Base-by-base conservation (phyloP, 192 early-diverging fungal genomes). In the Entomortierella lignicola region DNA sequence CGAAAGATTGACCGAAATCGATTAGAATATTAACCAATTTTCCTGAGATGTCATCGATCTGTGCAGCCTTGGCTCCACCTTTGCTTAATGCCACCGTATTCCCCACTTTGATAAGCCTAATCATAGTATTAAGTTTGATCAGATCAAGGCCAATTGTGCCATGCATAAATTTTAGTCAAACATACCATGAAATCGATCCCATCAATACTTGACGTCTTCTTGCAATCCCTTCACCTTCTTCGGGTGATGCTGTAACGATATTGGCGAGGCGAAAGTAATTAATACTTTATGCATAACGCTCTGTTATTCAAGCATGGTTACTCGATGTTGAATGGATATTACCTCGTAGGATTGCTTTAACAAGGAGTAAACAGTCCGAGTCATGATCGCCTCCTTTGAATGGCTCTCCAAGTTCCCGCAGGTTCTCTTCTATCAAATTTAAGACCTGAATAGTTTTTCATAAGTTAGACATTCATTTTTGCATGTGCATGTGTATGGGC, bases 181-280 rank as follows among this genome's bases (percentile, higher is more conserved):
- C 60, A 27, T 66, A 79, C 75, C 75, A 79, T 47, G 44, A 27
- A 18, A 79, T 41, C 7, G 67, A 58, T 41, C 67, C 75, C 26
- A 69, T 79, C 31, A 79, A 27, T 12, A 79, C 75, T 20, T 79
- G 75, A n/a, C 29, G 18, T 30, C 75, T 53, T 23, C 75, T 59
- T 3, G 10, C 1, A 2, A 11, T 29, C 23, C 67, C 67, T 2
- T 55, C 51, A 1, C 48, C 75, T 48, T 70, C 60, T 34, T 77
- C 75, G 0, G 75, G 68, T 31, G 75, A 79, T 18, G 67, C 75
- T 79, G 55, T 5, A 27, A 4, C 21, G 42, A 11, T 39, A 32
- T 30, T 32, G 34, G n/a, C n/a, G n/a, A 6, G 11, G 8, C 30
- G 47, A 8, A 30, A 43, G 6, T 6, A 37, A 54, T 13, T 27